Evolutionary conservation across 2,329 filamentous ascomycete genomes (phyloP).

Genomic region (Nemania serpens): DNA sequence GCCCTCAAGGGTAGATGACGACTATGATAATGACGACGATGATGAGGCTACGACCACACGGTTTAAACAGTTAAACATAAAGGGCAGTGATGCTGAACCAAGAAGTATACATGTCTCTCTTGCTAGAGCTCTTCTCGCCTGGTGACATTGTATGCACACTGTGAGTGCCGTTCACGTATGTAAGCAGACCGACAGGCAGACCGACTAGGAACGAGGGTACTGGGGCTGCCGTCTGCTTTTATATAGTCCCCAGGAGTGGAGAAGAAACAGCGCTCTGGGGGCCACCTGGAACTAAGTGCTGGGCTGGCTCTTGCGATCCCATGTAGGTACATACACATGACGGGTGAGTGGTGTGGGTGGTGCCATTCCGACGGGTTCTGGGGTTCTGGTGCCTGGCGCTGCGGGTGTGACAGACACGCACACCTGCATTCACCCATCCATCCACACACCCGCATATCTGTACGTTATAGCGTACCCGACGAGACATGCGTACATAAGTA

Average conservation of each 20-base stretch:
- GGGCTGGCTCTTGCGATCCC: slow-evolving; percentile 6
- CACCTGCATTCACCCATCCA: slow-evolving; percentile 25
- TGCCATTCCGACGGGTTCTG: slow-evolving; percentile 27
- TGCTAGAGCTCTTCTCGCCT: background rate
- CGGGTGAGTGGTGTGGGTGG: slow-evolving; percentile 26
- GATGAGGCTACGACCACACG: slow-evolving; percentile 36
- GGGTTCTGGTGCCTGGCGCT: slow-evolving; percentile 20
- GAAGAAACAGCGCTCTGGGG: slow-evolving; percentile 3
- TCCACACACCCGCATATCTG: slow-evolving; percentile 23
- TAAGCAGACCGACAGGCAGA: background rate
- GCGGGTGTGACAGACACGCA: slow-evolving; percentile 29
- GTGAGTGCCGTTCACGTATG: background rate
- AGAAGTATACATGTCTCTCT: slow-evolving; percentile 22
- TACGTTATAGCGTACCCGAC: slow-evolving; percentile 15
- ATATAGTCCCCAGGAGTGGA: slow-evolving; percentile 4
- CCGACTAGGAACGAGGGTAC: background rate
- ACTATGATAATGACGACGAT: slow-evolving; percentile 37
- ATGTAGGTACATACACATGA: slow-evolving; percentile 21
- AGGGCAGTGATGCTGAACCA: slow-evolving; percentile 21
- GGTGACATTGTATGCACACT: background rate
- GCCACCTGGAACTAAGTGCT: slow-evolving; percentile 8
- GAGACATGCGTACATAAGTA: slow-evolving; percentile 18
- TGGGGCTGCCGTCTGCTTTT: background rate
- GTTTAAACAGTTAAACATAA: slow-evolving; percentile 31
- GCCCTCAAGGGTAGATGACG: slow-evolving; percentile 39